Percentiles rank a stretch among this genome's conserved stretches.
Evolutionary conservation across 192 early-diverging fungal species (phyloP).

Genomic region (Podila minutissima): DNA sequence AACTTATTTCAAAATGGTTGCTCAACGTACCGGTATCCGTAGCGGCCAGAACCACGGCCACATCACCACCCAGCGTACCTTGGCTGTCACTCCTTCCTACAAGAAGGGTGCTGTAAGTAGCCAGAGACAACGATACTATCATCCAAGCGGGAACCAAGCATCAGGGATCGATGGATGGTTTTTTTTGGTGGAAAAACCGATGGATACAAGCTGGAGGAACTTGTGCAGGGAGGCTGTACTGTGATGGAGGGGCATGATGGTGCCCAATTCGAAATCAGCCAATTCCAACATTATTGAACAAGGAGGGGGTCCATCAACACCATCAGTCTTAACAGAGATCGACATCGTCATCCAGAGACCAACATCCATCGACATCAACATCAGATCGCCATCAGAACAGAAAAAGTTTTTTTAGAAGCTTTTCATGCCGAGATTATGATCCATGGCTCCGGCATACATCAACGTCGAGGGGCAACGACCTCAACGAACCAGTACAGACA

Average conservation of each 20-base stretch:
- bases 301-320: no score
- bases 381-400: no score
- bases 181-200: not conserved
- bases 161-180: slow-evolving; percentile 1
- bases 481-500: not conserved
- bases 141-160: not conserved
- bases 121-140: not conserved
- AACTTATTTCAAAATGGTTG: slow-evolving; percentile 12
- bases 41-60: slow-evolving; percentile 95
- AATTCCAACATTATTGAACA: not conserved
- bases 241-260: not conserved
- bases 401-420: not conserved
- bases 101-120: slow-evolving; percentile 69
- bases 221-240: not conserved
- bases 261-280: not conserved
- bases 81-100: slow-evolving; percentile 76
- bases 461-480: not conserved
- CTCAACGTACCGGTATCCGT: slow-evolving; percentile 86
- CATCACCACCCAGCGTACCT: slow-evolving; percentile 79
- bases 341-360: not conserved
- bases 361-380: no score
- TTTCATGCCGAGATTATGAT: slow-evolving; percentile 26
- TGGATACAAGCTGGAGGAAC: not conserved
- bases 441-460: not conserved
- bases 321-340: not conserved